Base-by-base conservation (phyloP, 176 grass and related monocot species). In the Miscanthus lutarioriparius region DNA sequence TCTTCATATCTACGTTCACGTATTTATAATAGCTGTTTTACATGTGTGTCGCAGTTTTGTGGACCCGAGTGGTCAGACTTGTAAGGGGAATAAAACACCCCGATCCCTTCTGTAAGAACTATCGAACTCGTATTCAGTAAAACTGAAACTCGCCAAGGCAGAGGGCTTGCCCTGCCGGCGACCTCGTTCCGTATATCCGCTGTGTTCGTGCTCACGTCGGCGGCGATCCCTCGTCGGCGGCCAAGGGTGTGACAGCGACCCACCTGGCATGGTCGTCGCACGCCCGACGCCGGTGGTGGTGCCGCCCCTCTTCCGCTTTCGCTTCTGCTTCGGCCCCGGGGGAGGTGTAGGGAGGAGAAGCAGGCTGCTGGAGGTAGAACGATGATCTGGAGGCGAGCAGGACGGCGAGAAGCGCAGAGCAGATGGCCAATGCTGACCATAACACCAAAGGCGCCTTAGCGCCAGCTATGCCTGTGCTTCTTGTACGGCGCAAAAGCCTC, bases 181-280 rank as follows among this genome's bases (percentile, higher is more conserved):
- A 36, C 35, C 35, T 36, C 35, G 35, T 36, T 36, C 3, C 4
- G 35, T 36, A 36, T 36, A 36, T 36, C 4, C 35, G 35, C 35
- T 36, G 35, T 4, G 35, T 36, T 36, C 3, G 35, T 36, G 35
- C 35, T 36, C 35, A 36, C 28, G 28, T 30, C 28, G 28, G 28
- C 28, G 28, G 28, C 28, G 28, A 30, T 30, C 28, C 28, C 28
- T 30, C 28, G 28, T 30, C 28, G 28, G 28, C 28, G 28, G 28
- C 28, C 28, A 30, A 30, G 28, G 28, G 28, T 30, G 28, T 30
- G 28, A 30, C 28, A 30, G 28, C n/a, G 41, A 53, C 92, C 95
- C 95, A 97, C 48, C 64, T 86, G 2, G 68, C 69, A 5, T 86
- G 74, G 5, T 87, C 82, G 45, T 87, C 83, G 69, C 92, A 97